Evolutionary conservation across 495 filamentous ascomycete genomes (phyloP), one percentile per base, ranked within the genome.

Genomic region (Elasticomyces elasticus): DNA sequence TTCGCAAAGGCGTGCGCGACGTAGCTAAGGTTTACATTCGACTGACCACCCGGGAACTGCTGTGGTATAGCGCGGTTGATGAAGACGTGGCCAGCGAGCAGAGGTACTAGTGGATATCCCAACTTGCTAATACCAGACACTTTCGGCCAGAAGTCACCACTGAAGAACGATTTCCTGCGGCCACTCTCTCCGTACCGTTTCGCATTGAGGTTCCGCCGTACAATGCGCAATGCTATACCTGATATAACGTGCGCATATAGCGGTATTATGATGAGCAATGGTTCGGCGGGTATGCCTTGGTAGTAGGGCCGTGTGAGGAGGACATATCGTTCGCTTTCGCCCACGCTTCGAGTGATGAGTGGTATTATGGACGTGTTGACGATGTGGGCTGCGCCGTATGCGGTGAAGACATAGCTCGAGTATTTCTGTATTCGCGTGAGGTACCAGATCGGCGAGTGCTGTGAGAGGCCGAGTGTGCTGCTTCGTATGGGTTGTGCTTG

Each of bases 1-100:
- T 79, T 76, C 35, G 80, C 81, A 65, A 95, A 89, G 4, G 88
- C 90, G 68, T 95, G 89, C n/a, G 82, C 81, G 0, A 94, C 79
- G 67, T 83, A 96, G 20, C 79, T 81, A 25, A 96, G 69, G 1
- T 85, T 85, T 25, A 95, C 79, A 37, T 89, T 80, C 12, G 84
- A 84, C 58, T 83, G 89, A 31, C 87, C 89, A 0, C 89, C 89
- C 30, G 94, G 87, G 15, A 89, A 76, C 28, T 76, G 69, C 35
- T 85, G 60, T 4, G 90, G 89, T 19, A 90, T 69, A 0, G 75
- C 69, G 12, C 90, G 77, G 61, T 89, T 87, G 51, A 92, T 73
- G 23, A 79, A 76, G 0, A 77, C 74, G 67, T 96, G 90, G 5
- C 79, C 76, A 0, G 73, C 75, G 12, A 91, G 71, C 15, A 89